Evolutionary conservation across 495 filamentous ascomycete genomes (phyloP).

Genomic region (Wilcoxina mikolae): DNA sequence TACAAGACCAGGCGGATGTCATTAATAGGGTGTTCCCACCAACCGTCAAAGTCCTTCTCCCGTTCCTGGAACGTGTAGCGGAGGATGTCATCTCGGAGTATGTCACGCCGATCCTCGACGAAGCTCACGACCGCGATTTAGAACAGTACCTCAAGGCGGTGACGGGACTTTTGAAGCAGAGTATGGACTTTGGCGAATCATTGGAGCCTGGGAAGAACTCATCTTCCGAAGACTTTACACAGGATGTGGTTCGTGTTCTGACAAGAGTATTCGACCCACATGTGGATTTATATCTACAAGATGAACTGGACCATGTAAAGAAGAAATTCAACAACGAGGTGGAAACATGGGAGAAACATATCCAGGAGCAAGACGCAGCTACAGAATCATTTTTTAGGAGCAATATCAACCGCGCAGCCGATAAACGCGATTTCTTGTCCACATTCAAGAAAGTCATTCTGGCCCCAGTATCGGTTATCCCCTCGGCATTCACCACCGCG

Average conservation of each 20-base stretch:
- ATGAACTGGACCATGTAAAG: slow-evolving; percentile 79
- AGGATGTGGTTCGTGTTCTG: slow-evolving; percentile 45
- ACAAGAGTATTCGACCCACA: slow-evolving; percentile 73
- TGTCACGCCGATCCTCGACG: slow-evolving; percentile 71
- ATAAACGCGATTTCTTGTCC: slow-evolving; percentile 88
- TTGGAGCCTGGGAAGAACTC: slow-evolving; percentile 41
- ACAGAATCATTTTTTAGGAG: slow-evolving; percentile 91
- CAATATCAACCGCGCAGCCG: slow-evolving; percentile 82
- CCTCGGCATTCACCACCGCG: slow-evolving; percentile 37
- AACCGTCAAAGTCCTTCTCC: slow-evolving; percentile 53
- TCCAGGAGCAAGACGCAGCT: slow-evolving; percentile 63
- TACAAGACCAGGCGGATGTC: slow-evolving; percentile 71
- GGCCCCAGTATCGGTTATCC: slow-evolving; percentile 88
- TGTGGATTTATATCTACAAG: slow-evolving; percentile 79
- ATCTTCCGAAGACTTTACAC: slow-evolving; percentile 40
- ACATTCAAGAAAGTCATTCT: slow-evolving; percentile 98
- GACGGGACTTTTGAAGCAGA: slow-evolving; percentile 74
- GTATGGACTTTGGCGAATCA: slow-evolving; percentile 54
- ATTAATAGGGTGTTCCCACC: slow-evolving; percentile 77
- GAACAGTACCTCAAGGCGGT: slow-evolving; percentile 75
- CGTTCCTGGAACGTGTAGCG: slow-evolving; percentile 66
- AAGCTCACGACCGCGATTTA: slow-evolving; percentile 62
- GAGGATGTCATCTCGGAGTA: slow-evolving; percentile 81
- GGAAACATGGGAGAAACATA: slow-evolving; percentile 59
- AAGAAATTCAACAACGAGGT: slow-evolving; percentile 61